A percentile compares a stretch with the other conserved stretches of the same genome.
Evolutionary conservation across 2,329 filamentous ascomycete species (phyloP).

Genomic region (Hymenoscyphus infarciens): DNA sequence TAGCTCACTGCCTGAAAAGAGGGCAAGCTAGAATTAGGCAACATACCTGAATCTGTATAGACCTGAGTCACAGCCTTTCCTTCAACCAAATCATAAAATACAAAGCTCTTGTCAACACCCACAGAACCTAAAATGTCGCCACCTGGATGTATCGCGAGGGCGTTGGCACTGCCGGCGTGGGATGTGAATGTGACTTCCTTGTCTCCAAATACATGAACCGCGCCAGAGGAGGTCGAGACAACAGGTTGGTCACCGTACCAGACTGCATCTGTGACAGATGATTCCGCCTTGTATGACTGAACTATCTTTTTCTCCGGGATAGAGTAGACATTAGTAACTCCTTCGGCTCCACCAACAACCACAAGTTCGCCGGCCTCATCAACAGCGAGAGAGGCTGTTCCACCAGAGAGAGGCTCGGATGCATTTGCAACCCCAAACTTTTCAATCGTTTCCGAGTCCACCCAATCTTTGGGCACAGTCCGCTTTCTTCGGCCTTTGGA

Average conservation of each 20-base stretch:
- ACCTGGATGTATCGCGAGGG: slow-evolving; percentile 76
- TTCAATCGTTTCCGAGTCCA: slow-evolving; percentile 67
- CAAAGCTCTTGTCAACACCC: slow-evolving; percentile 86
- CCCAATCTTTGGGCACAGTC: slow-evolving; percentile 80
- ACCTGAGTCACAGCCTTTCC: slow-evolving; percentile 71
- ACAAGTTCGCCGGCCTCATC: slow-evolving; percentile 57
- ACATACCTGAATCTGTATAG: slow-evolving; percentile 75
- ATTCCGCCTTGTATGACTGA: slow-evolving; percentile 37
- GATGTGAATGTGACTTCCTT: slow-evolving; percentile 67
- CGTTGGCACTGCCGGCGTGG: slow-evolving; percentile 78
- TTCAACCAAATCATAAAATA: slow-evolving; percentile 75
- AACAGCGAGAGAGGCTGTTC: slow-evolving; percentile 53
- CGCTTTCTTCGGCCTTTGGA: slow-evolving; percentile 89
- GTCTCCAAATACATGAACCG: slow-evolving; percentile 73
- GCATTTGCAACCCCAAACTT: slow-evolving; percentile 51
- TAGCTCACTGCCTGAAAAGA: not conserved
- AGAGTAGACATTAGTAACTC: slow-evolving; percentile 70
- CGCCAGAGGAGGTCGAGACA: slow-evolving; percentile 42
- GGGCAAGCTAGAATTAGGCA: not conserved
- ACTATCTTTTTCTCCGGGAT: slow-evolving; percentile 71
- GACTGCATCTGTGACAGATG: slow-evolving; percentile 53
- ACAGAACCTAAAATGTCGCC: slow-evolving; percentile 82
- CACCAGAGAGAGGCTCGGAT: slow-evolving; percentile 57
- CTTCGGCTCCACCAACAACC: slow-evolving; percentile 60
- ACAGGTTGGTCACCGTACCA: slow-evolving; percentile 41